A percentile compares a stretch with the other conserved stretches of the same genome.
Evolutionary conservation across 495 filamentous ascomycete species (phyloP).

Genomic region (Xylaria intraflava): DNA sequence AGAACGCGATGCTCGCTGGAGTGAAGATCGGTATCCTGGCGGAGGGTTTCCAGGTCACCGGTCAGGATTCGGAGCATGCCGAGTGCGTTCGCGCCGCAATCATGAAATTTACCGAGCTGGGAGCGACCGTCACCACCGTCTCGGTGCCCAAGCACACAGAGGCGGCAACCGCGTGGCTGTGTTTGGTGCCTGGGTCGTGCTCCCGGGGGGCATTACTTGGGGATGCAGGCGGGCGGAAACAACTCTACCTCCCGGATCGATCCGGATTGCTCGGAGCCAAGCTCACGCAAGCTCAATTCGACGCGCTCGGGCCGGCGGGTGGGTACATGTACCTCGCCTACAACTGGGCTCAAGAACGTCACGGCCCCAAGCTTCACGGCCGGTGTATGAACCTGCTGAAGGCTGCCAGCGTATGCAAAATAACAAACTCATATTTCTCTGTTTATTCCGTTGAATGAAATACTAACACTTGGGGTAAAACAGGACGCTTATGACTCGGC

Average conservation of each 20-base stretch:
- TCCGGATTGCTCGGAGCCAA: constrained; percentile 18
- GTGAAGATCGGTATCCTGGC: constrained; percentile 47
- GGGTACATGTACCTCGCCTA: constrained; percentile 28
- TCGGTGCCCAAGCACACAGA: constrained; percentile 47
- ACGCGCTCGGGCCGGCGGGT: constrained; percentile 28
- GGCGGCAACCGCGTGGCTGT: constrained; percentile 45
- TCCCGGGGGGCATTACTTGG: constrained; percentile 25
- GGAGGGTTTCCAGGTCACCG: constrained; percentile 43
- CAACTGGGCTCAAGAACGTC: constrained; percentile 25
- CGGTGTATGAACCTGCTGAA: constrained; percentile 27
- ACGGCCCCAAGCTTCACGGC: constrained; percentile 25
- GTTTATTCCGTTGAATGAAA: background rate
- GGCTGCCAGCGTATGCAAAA: constrained; percentile 14
- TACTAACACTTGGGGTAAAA: background rate
- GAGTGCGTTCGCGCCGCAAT: constrained; percentile 37
- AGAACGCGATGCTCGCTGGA: constrained; percentile 33
- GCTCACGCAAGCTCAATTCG: constrained; percentile 30
- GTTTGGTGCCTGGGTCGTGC: constrained; percentile 19
- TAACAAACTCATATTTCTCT: background rate
- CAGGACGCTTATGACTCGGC: constrained; percentile 32
- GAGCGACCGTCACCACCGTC: constrained; percentile 46
- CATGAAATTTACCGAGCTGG: constrained; percentile 42
- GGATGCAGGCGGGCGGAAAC: constrained; percentile 26
- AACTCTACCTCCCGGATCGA: constrained; percentile 27
- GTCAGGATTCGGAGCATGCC: constrained; percentile 38